These are phyloP conservation scores for Acmispon strigosus DNA, from an alignment of 306 rosid genomes.

Conservation along the genomic window DNA sequence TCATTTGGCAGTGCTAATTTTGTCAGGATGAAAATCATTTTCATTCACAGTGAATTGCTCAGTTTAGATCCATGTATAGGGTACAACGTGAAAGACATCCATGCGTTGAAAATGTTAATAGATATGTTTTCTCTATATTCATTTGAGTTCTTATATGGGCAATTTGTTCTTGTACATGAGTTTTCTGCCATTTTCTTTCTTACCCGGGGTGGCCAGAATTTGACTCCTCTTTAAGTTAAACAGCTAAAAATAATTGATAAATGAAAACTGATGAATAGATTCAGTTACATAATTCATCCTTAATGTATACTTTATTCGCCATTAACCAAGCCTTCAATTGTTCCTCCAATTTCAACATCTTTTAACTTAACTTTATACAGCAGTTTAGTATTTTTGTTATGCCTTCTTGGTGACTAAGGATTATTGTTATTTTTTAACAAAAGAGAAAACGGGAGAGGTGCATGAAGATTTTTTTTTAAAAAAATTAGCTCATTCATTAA, in stretches of 20 bases:
- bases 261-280: background rate
- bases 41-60: conserved; percentile 2
- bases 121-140: conserved; percentile 24
- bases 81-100: conserved; percentile 8
- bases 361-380: background rate
- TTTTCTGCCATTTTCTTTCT: no score
- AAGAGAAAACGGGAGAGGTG: background rate
- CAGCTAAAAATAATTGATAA: no score
- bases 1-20: conserved; percentile 7
- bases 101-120: conserved; percentile 56
- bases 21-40: conserved; percentile 3
- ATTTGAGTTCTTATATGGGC: background rate
- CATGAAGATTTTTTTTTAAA: no score
- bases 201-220: no score
- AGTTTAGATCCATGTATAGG: conserved; percentile 41
- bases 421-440: background rate
- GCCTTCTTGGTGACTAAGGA: no score
- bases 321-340: background rate
- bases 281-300: background rate
- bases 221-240: no score
- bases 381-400: background rate
- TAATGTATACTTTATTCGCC: background rate
- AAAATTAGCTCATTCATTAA: no score
- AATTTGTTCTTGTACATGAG: no score
- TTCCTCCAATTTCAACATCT: background rate